Evolutionary conservation across 75 land plant genomes (phyloP).

Genomic region (Picea glauca): DNA sequence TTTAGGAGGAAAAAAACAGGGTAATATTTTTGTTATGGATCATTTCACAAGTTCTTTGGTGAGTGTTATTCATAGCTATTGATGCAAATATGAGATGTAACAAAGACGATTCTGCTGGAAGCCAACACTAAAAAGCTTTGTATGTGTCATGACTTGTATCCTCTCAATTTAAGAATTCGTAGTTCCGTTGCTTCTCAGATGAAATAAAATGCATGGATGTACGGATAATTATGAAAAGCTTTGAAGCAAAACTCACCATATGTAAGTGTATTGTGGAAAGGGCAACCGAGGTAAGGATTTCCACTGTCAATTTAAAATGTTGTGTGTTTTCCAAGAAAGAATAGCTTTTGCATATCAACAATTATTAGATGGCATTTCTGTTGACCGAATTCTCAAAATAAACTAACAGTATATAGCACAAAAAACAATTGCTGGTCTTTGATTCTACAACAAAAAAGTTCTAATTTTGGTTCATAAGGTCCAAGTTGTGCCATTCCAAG

Average conservation of each 20-base stretch:
- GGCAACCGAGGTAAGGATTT: neutral
- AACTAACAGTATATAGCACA: neutral
- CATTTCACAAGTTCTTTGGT: neutral
- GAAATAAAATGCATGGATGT: slow-evolving; percentile 33
- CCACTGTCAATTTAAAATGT: neutral
- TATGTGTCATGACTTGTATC: neutral
- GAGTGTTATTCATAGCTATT: neutral
- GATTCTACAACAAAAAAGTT: neutral
- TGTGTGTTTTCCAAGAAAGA: neutral
- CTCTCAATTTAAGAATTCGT: neutral
- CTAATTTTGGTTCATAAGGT: neutral
- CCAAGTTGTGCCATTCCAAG: neutral
- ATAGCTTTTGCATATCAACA: neutral
- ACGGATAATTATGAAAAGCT: slow-evolving; percentile 40
- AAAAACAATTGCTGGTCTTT: neutral
- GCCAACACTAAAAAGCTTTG: neutral
- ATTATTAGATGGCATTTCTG: neutral
- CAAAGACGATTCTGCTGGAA: neutral
- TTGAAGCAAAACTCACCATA: slow-evolving; percentile 57
- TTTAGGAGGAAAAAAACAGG: neutral
- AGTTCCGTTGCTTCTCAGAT: slow-evolving; percentile 18
- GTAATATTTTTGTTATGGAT: neutral
- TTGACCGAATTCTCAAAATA: neutral
- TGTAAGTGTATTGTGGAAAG: slow-evolving; percentile 24
- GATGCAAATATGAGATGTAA: neutral